A percentile compares a stretch with the other conserved stretches of the same genome.
Conservation (phyloP, 2,329 filamentous ascomycete genomes). For the Trichoderma koningiopsis region DNA sequence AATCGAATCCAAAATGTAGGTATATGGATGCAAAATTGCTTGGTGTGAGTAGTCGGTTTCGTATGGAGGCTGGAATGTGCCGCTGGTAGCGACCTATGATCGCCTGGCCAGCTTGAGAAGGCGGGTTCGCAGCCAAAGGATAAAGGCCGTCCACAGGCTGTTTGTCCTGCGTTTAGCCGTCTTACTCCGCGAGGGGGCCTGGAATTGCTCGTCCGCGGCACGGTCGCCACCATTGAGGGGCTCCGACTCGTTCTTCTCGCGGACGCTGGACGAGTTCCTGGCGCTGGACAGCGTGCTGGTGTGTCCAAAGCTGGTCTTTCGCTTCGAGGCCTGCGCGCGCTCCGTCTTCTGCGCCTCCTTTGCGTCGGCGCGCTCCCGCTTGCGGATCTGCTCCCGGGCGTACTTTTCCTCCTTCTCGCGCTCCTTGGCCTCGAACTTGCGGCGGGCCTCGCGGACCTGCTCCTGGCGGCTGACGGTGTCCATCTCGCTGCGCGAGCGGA, state of each 20-base stretch:
- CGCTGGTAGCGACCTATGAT: constrained; percentile 34
- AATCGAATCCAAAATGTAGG: not conserved
- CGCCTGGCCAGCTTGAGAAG: constrained; percentile 46
- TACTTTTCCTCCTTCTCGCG: constrained; percentile 64
- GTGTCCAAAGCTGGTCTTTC: constrained; percentile 43
- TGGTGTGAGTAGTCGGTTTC: not conserved
- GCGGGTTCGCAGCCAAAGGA: constrained; percentile 64
- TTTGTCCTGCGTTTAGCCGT: constrained; percentile 62
- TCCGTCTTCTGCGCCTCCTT: constrained; percentile 58
- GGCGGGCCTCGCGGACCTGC: constrained; percentile 61
- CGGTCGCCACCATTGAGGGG: constrained; percentile 33
- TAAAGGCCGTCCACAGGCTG: constrained; percentile 63
- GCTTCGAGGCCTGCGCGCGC: constrained; percentile 46
- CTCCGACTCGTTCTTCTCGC: constrained; percentile 45
- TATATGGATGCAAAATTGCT: not conserved
- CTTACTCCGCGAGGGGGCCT: constrained; percentile 46
- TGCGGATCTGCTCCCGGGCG: constrained; percentile 59
- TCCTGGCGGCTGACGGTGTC: constrained; percentile 58
- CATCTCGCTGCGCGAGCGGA: constrained; percentile 62
- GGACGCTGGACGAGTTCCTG: constrained; percentile 32
- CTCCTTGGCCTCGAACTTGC: constrained; percentile 65
- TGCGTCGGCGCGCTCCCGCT: constrained; percentile 59
- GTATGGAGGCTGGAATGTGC: not conserved
- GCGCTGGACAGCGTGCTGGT: constrained; percentile 37
- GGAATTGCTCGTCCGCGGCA: constrained; percentile 49